phyloP scores from a whole-genome alignment of 169 alveolate genomes.

The Cryptosporidium viatorum region DNA sequence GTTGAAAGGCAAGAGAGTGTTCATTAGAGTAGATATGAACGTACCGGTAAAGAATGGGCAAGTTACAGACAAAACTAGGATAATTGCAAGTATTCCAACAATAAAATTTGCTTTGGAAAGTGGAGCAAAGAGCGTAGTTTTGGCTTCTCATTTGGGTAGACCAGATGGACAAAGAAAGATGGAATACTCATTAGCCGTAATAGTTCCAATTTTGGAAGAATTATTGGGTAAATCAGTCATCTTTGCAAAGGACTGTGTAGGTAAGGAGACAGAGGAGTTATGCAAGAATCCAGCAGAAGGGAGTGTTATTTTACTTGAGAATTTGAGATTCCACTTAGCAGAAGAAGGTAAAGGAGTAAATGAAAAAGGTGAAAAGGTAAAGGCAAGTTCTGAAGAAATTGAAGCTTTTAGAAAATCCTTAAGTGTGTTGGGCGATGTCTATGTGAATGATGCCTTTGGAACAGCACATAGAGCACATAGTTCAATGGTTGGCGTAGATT shows the following conservation, averaged over 20 bases:
- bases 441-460: constrained; percentile 98
- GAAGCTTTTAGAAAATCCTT: constrained; percentile 90
- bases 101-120: constrained; percentile 90
- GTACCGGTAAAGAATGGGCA: constrained; percentile 94
- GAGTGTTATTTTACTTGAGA: constrained; percentile 92
- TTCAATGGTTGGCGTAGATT: constrained; percentile 95
- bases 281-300: constrained; percentile 90
- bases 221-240: constrained; percentile 87
- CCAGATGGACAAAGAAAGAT: constrained; percentile 94
- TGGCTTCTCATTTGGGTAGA: constrained; percentile 97
- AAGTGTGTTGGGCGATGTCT: constrained; percentile 94
- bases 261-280: constrained; percentile 89
- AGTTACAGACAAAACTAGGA: constrained; percentile 93
- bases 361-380: constrained; percentile 91
- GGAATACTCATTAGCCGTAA: constrained; percentile 92
- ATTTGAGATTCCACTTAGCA: constrained; percentile 95
- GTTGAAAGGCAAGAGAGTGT: constrained; percentile 92
- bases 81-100: constrained; percentile 94
- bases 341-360: constrained; percentile 98
- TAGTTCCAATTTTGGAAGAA: constrained; percentile 90
- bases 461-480: constrained; percentile 98
- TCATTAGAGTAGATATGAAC: constrained; percentile 97
- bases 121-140: constrained; percentile 91
- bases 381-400: constrained; percentile 86
- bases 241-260: constrained; percentile 95